A percentile compares a stretch with the other conserved stretches of the same genome.
Evolutionary conservation across 2,329 filamentous ascomycete genomes (phyloP).

Genomic region (Myriangium duriaei): DNA sequence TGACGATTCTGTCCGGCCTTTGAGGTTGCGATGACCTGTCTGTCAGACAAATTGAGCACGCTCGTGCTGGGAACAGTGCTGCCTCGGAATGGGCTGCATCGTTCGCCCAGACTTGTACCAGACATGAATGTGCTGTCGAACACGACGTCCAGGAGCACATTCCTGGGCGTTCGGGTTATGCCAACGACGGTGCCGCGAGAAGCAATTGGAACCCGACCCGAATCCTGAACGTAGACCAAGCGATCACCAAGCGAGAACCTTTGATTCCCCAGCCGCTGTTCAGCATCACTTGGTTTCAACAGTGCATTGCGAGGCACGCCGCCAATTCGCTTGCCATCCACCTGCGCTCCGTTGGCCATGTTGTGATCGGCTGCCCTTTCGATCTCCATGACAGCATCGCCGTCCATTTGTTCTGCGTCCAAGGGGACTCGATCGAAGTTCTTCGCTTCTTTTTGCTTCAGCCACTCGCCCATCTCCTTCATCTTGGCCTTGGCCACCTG

Average conservation of each 20-base stretch:
- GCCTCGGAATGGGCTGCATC: conserved; percentile 85
- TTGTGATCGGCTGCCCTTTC: conserved; percentile 61
- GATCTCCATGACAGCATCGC: conserved; percentile 69
- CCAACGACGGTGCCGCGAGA: conserved; percentile 89
- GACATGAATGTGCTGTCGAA: conserved; percentile 97
- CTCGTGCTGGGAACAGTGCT: conserved; percentile 82
- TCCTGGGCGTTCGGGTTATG: conserved; percentile 74
- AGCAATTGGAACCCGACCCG: conserved; percentile 88
- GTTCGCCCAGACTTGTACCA: conserved; percentile 78
- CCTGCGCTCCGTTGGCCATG: conserved; percentile 35
- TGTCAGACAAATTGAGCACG: conserved; percentile 74
- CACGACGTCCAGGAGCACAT: conserved; percentile 74
- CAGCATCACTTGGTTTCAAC: conserved; percentile 89
- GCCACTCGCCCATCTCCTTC: conserved; percentile 87
- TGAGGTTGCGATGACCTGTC: conserved; percentile 59
- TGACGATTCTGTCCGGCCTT: conserved; percentile 16
- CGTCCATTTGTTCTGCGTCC: conserved; percentile 92
- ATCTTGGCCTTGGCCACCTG: conserved; percentile 64
- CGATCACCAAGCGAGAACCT: conserved; percentile 76
- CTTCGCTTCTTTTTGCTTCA: conserved; percentile 83
- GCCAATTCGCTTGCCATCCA: conserved; percentile 56
- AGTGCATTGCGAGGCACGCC: conserved; percentile 77
- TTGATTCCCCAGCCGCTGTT: conserved; percentile 80
- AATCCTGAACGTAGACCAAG: conserved; percentile 82
- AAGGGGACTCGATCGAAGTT: conserved; percentile 91